phyloP scores from a whole-genome alignment of 2,329 filamentous ascomycete genomes.

The Phialophora macrospora region DNA sequence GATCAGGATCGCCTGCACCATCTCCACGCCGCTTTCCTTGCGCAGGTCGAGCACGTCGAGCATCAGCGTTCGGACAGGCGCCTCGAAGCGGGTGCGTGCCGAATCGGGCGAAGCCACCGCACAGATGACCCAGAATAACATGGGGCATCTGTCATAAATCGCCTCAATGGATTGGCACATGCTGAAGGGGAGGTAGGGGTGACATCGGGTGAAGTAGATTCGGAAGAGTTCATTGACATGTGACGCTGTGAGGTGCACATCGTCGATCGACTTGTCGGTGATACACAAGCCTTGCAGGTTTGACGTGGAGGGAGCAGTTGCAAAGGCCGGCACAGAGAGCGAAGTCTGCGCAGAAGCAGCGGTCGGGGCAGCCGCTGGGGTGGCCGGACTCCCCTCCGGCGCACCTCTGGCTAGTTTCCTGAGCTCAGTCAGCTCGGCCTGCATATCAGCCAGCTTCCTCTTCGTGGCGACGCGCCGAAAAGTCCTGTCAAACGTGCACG shows the following conservation, averaged over 20 bases:
- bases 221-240: constrained; percentile 26
- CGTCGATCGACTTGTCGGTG: constrained; percentile 14
- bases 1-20: constrained; percentile 38
- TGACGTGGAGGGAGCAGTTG: background rate
- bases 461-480: constrained; percentile 25
- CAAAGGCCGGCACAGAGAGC: background rate
- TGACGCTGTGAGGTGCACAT: constrained; percentile 20
- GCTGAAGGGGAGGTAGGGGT: constrained; percentile 25
- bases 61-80: constrained; percentile 28
- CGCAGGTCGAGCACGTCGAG: constrained; percentile 33
- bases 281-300: constrained; percentile 11
- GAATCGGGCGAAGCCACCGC: constrained; percentile 17
- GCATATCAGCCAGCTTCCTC: constrained; percentile 22
- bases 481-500: constrained; percentile 19
- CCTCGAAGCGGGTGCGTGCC: constrained; percentile 16
- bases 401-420: constrained; percentile 13
- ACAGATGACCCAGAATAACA: constrained; percentile 30
- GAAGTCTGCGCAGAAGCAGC: background rate
- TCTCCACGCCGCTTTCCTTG: constrained; percentile 30
- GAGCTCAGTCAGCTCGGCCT: constrained; percentile 20
- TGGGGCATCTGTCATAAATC: constrained; percentile 19
- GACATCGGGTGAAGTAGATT: constrained; percentile 26
- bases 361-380: background rate
- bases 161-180: constrained; percentile 21
- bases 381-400: background rate